A percentile compares a stretch with the other conserved stretches of the same genome.
Conservation (phyloP, 306 rosid species). For the Casuarina equisetifolia region DNA sequence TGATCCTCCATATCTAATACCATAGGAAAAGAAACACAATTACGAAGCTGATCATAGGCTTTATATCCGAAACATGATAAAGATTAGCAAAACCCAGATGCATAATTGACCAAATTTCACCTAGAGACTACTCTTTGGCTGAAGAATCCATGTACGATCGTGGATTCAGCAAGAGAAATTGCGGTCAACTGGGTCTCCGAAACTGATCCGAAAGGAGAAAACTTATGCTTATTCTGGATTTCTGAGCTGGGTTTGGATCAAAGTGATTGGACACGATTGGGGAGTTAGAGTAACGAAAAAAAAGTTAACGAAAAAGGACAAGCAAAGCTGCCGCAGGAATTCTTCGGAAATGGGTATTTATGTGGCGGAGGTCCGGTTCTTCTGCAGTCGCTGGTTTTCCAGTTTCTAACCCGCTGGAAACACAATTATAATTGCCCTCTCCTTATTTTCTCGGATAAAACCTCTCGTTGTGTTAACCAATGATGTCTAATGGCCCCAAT, state of each 20-base stretch:
- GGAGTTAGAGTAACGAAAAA: background rate
- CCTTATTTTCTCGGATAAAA: background rate
- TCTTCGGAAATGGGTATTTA: background rate
- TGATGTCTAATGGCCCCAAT: too few relatives aligned
- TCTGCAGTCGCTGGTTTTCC: background rate
- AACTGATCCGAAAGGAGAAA: slow-evolving; percentile 1
- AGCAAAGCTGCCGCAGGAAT: background rate
- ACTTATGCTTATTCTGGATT: background rate
- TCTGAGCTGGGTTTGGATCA: background rate
- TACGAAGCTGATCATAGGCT: background rate
- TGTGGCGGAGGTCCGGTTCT: background rate
- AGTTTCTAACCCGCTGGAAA: background rate
- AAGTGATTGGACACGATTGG: background rate
- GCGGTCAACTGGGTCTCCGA: slow-evolving; percentile 10
- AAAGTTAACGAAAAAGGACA: background rate
- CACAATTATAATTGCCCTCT: background rate
- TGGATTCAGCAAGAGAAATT: background rate
- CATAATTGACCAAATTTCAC: background rate
- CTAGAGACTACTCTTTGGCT: background rate
- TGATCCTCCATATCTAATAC: slow-evolving; percentile 5
- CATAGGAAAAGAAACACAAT: background rate
- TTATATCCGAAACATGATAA: background rate
- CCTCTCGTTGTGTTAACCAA: background rate
- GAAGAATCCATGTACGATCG: background rate
- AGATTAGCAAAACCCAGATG: slow-evolving; percentile 2